Base-by-base conservation (phyloP, 1,284 basidiomycete genomes). In the Vanrija sp. region DNA sequence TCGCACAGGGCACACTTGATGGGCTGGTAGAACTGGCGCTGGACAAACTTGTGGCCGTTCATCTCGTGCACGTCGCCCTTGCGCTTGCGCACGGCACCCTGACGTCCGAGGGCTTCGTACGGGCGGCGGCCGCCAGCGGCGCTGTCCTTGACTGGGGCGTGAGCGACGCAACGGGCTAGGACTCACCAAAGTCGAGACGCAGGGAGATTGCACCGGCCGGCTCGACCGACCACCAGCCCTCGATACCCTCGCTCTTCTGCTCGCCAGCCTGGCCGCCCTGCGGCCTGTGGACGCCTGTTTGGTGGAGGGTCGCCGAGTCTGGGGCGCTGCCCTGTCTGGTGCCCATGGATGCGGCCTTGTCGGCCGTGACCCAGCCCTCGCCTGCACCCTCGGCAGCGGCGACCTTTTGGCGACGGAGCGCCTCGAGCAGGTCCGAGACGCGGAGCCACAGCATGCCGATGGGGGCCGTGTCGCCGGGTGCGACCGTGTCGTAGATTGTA, bases 61-160 rank as follows among this genome's bases (percentile, higher is more conserved):
- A 98, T 97, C 78, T 98, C 94, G 78, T 96, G 92, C 12, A 98
- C 89, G 78, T 98, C 95, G 67, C 89, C 95, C 79, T 97, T 97
- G 72, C 92, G 90, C 80, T 97, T 97, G 69, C 95, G 87, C 64
- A 99, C 86, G 58, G 96, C 96, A 60, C 95, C 96, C 79, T 98
- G 95, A 75, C 96, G 91, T 42, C 95, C 96, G 29, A 99, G 86
- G 59, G 91, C 93, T 70, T 99, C 96, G 66, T 94, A 79, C 34
- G 94, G 92, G 46, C 94, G 87, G 74, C 96, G 95, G n/a, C 63
- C 67, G 14, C 67, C 71, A 58, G 91, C 87, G 38, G 95, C 90
- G 69, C 93, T 95, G 78, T 95, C 92, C 80, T 97, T 97, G 78
- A 94, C 94, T 95, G 67, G 19, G 49, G 6, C 6, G 29, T 46